These are phyloP conservation scores for Vigna nakashimae DNA, from an alignment of 306 rosid species.

Conservation along the genomic window DNA sequence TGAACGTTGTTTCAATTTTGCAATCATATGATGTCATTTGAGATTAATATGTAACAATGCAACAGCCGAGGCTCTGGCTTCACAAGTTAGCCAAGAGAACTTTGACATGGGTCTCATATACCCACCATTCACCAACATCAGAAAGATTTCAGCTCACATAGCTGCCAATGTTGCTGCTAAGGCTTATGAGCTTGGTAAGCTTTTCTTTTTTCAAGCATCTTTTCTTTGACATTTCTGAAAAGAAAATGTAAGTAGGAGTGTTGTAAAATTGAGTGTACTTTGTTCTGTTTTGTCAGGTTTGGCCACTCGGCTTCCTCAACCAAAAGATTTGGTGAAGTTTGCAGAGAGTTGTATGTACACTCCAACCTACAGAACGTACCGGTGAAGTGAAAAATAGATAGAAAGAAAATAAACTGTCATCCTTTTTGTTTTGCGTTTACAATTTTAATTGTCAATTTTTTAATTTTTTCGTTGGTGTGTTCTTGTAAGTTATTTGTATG, in stretches of 20 bases:
- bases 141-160: conserved; percentile 93
- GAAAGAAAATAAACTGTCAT: not conserved
- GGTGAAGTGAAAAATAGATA: conserved; percentile 49
- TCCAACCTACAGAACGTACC: conserved; percentile 81
- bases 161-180: conserved; percentile 97
- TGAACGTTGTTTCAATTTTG: not conserved
- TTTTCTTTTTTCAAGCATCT: not conserved
- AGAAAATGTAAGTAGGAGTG: not conserved
- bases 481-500: conserved; percentile 18
- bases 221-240: not conserved
- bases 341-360: conserved; percentile 99
- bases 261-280: not conserved
- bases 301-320: conserved; percentile 96
- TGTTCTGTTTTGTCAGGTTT: conserved; percentile 60
- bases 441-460: conserved; percentile 34
- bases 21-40: not conserved
- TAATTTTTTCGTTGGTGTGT: conserved; percentile 23
- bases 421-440: conserved; percentile 5
- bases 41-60: not conserved
- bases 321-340: conserved; percentile 79
- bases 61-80: conserved; percentile 93
- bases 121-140: conserved; percentile 92
- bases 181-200: conserved; percentile 90
- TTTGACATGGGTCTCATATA: conserved; percentile 80
- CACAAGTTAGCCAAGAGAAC: conserved; percentile 72